Evolutionary conservation across 805 yeast species (phyloP).

Genomic region (Vanderwaltozyma polyspora): DNA sequence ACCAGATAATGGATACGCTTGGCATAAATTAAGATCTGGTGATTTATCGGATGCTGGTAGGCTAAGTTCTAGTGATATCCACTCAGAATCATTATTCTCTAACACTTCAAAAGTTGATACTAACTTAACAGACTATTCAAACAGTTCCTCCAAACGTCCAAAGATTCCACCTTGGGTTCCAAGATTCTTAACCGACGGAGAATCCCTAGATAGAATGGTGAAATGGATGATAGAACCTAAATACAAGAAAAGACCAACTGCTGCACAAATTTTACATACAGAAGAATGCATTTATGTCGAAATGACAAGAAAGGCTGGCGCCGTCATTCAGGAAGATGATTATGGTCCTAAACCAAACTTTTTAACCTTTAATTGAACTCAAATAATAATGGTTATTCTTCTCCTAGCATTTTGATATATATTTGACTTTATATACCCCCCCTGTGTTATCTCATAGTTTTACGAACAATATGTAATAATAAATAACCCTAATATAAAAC

Average conservation of each 20-base stretch:
- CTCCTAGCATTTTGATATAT: too few relatives aligned
- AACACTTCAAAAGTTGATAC: slow-evolving; percentile 21
- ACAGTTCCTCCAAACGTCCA: background rate
- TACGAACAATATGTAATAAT: too few relatives aligned
- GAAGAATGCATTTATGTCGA: slow-evolving; percentile 74
- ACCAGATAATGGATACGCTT: slow-evolving; percentile 92
- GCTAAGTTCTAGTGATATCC: slow-evolving; percentile 59
- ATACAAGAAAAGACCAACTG: slow-evolving; percentile 73
- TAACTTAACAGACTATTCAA: slow-evolving; percentile 9
- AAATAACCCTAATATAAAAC: too few relatives aligned
- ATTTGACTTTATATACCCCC: too few relatives aligned
- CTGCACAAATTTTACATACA: slow-evolving; percentile 53
- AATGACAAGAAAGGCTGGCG: slow-evolving; percentile 75
- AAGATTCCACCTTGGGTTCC: slow-evolving; percentile 80
- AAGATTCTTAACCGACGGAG: slow-evolving; percentile 60
- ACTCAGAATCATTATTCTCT: slow-evolving; percentile 25
- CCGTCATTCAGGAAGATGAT: slow-evolving; percentile 91
- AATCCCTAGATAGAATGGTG: slow-evolving; percentile 68
- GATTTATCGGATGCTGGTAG: slow-evolving; percentile 92
- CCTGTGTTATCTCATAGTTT: too few relatives aligned
- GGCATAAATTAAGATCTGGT: slow-evolving; percentile 93
- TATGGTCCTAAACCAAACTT: slow-evolving; percentile 70
- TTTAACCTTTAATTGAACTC: too few relatives aligned
- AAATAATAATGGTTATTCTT: too few relatives aligned
- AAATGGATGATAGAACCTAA: slow-evolving; percentile 83